phyloP scores from a whole-genome alignment of 2,329 filamentous ascomycete genomes.

The Lachnellula cervina region DNA sequence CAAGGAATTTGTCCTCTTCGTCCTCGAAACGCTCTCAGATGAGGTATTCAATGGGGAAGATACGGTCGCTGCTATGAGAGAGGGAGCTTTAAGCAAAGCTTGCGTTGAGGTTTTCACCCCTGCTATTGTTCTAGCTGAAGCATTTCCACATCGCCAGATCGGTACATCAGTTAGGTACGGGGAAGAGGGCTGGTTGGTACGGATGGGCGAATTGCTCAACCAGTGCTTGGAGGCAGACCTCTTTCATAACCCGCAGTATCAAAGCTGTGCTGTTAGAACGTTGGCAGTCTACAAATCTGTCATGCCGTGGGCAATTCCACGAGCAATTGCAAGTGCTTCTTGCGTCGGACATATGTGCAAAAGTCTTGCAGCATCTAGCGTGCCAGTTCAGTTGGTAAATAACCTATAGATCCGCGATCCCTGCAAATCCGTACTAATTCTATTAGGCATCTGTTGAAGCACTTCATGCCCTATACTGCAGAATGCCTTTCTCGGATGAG shows the following conservation, averaged over 20 bases:
- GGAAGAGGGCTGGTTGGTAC: slow-evolving; percentile 79
- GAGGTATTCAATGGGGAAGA: slow-evolving; percentile 93
- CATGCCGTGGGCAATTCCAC: slow-evolving; percentile 83
- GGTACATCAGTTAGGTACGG: slow-evolving; percentile 65
- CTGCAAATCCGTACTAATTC: slow-evolving; percentile 15
- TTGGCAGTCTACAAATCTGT: slow-evolving; percentile 73
- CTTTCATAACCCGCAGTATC: slow-evolving; percentile 61
- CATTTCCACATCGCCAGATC: slow-evolving; percentile 66
- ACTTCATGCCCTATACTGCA: slow-evolving; percentile 74
- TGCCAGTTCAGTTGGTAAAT: slow-evolving; percentile 68
- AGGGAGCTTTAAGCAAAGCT: slow-evolving; percentile 78
- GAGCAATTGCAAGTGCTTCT: slow-evolving; percentile 67
- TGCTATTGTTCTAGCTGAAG: slow-evolving; percentile 64
- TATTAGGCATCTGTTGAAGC: slow-evolving; percentile 71
- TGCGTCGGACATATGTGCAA: slow-evolving; percentile 67
- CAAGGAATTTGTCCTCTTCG: slow-evolving; percentile 81
- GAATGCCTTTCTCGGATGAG: slow-evolving; percentile 67
- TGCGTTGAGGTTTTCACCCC: slow-evolving; percentile 94
- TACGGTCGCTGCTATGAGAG: slow-evolving; percentile 74
- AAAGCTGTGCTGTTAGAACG: slow-evolving; percentile 67
- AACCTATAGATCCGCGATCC: not conserved
- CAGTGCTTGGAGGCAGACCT: slow-evolving; percentile 65
- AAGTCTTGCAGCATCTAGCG: slow-evolving; percentile 64
- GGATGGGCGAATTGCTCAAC: slow-evolving; percentile 68
- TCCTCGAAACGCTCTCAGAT: slow-evolving; percentile 88